Percentiles rank a stretch among this genome's conserved stretches.
These are phyloP conservation scores for Leccinum barrowsii DNA, from an alignment of 768 basidiomycete genomes.

Conservation along the genomic window DNA sequence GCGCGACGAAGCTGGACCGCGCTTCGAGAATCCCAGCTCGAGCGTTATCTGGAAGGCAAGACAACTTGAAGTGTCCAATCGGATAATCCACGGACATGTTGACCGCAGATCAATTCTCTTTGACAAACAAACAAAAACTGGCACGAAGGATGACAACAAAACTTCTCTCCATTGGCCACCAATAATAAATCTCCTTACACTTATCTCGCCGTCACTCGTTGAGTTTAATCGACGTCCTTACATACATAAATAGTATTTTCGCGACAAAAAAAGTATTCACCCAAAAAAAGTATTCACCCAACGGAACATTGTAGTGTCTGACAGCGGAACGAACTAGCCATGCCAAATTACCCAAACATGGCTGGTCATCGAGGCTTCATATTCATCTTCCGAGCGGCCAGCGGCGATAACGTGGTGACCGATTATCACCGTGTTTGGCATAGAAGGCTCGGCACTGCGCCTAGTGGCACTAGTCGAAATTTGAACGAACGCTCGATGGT, in stretches of 20 bases:
- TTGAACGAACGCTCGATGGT: constrained; percentile 5
- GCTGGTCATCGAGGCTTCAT: constrained; percentile 58
- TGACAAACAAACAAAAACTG: not conserved
- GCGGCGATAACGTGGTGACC: constrained; percentile 38
- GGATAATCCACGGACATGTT: not conserved
- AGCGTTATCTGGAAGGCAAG: not conserved
- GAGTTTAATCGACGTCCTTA: constrained; percentile 1
- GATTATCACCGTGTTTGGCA: constrained; percentile 34
- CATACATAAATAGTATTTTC: not conserved
- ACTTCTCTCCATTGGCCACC: not conserved
- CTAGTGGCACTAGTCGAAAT: not conserved
- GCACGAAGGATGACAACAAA: not conserved
- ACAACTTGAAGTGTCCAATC: not conserved
- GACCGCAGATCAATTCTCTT: not conserved
- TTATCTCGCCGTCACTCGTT: not conserved
- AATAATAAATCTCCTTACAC: not conserved
- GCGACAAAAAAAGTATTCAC: not conserved
- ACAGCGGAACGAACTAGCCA: constrained; percentile 71
- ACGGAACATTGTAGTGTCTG: constrained; percentile 30
- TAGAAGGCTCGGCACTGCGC: constrained; percentile 20
- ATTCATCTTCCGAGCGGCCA: constrained; percentile 39
- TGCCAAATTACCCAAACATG: constrained; percentile 21
- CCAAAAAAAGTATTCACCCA: no score
- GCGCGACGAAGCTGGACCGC: not conserved
- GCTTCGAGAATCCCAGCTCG: constrained; percentile 5